Conservation (phyloP, 2,329 filamentous ascomycete species). For the Pseudopyricularia javanii region DNA sequence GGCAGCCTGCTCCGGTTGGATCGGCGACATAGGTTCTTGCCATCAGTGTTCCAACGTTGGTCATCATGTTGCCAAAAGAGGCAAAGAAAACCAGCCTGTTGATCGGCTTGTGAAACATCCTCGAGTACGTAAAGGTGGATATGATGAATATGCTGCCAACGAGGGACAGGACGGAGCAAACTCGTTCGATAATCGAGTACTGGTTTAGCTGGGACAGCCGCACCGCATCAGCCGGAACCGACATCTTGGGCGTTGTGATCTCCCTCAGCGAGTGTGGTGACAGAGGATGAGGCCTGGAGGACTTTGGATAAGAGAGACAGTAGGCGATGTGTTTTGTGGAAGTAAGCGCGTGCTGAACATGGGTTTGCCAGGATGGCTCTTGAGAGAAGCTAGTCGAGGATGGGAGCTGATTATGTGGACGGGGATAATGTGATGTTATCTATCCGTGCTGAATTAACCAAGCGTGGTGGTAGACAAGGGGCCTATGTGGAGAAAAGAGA, state of each 20-base stretch:
- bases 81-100: constrained; percentile 78
- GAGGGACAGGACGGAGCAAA: constrained; percentile 59
- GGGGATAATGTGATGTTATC: too few species aligned
- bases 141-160: constrained; percentile 62
- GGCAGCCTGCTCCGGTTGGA: constrained; percentile 41
- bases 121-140: constrained; percentile 54
- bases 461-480: too few species aligned
- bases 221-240: background rate
- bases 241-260: background rate
- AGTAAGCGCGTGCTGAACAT: too few species aligned
- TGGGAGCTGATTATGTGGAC: too few species aligned
- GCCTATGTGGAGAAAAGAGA: background rate
- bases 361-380: too few species aligned
- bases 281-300: background rate
- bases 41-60: constrained; percentile 66
- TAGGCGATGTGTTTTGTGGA: too few species aligned
- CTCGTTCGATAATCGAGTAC: constrained; percentile 52
- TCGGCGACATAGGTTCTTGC: constrained; percentile 44
- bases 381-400: too few species aligned
- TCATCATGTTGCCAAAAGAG: constrained; percentile 68
- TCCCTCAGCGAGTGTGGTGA: background rate
- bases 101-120: constrained; percentile 71
- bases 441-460: too few species aligned
- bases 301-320: too few species aligned
- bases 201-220: constrained; percentile 29